Evolutionary conservation across 2,329 filamentous ascomycete genomes (phyloP).

Genomic region (Aspergillus sp.): DNA sequence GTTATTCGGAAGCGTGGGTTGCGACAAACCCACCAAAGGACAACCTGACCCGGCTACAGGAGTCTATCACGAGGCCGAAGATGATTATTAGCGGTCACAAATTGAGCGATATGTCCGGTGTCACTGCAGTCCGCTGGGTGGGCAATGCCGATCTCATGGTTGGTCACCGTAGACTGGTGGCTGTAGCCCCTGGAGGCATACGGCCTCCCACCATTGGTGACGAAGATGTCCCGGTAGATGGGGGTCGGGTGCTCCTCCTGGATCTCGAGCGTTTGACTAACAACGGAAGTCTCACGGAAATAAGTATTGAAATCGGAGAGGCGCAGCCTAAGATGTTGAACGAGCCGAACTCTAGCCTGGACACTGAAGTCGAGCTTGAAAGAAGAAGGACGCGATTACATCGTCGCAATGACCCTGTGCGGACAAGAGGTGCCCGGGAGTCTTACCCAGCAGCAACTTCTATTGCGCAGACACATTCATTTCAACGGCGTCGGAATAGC

Average conservation of each 20-base stretch:
- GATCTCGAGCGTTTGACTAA: constrained; percentile 67
- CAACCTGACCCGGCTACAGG: constrained; percentile 31
- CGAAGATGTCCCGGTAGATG: constrained; percentile 75
- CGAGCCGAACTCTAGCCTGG: constrained; percentile 72
- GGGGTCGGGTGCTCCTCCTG: constrained; percentile 68
- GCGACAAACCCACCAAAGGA: constrained; percentile 12
- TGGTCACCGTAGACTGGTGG: constrained; percentile 58
- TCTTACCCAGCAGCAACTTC: constrained; percentile 24
- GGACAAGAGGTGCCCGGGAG: constrained; percentile 20
- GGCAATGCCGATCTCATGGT: constrained; percentile 52
- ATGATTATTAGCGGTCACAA: constrained; percentile 67
- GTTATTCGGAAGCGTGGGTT: constrained; percentile 1
- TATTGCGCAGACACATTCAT: constrained; percentile 13
- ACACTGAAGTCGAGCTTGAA: constrained; percentile 75
- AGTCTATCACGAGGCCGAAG: constrained; percentile 53
- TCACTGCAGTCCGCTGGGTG: constrained; percentile 72
- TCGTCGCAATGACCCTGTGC: constrained; percentile 48
- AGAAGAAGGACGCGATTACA: constrained; percentile 69
- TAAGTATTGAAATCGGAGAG: constrained; percentile 73
- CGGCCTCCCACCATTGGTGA: constrained; percentile 63
- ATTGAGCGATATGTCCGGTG: constrained; percentile 63
- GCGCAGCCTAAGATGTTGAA: constrained; percentile 67
- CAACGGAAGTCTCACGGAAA: constrained; percentile 57
- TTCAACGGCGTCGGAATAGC: constrained; percentile 24
- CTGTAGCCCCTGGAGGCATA: constrained; percentile 69